A percentile compares a stretch with the other conserved stretches of the same genome.
Conservation (phyloP, 2,329 filamentous ascomycete genomes). For the Grosmannia clavigera region DNA sequence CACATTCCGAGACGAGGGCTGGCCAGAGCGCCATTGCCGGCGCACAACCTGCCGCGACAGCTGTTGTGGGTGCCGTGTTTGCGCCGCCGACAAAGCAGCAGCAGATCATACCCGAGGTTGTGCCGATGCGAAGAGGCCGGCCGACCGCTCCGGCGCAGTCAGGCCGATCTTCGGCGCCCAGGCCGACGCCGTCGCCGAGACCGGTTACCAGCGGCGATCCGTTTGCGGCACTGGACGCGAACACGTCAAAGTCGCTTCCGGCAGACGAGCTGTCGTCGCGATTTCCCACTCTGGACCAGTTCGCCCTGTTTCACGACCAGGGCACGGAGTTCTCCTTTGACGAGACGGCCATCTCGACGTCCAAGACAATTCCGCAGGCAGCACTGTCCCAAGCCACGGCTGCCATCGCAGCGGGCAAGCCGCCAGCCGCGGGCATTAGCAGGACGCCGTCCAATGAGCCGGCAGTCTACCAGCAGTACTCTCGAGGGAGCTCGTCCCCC, state of each 20-base stretch:
- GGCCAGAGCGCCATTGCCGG: slow-evolving; percentile 39
- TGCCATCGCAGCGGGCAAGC: background rate
- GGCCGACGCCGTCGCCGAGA: slow-evolving; percentile 52
- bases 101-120: slow-evolving; percentile 71
- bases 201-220: slow-evolving; percentile 65
- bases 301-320: slow-evolving; percentile 76
- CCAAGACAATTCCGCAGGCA: slow-evolving; percentile 12
- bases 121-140: slow-evolving; percentile 83
- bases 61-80: slow-evolving; percentile 69
- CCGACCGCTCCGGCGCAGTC: slow-evolving; percentile 33
- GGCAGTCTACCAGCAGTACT: slow-evolving; percentile 10
- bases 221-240: slow-evolving; percentile 72
- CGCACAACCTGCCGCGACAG: slow-evolving; percentile 34
- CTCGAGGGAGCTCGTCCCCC: background rate
- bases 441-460: slow-evolving; percentile 7
- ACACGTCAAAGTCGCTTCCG: slow-evolving; percentile 32
- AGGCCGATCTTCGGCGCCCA: slow-evolving; percentile 20
- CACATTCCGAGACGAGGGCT: slow-evolving; percentile 48
- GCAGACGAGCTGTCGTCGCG: slow-evolving; percentile 71
- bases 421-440: slow-evolving; percentile 3
- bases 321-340: slow-evolving; percentile 79
- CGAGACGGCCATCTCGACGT: slow-evolving; percentile 14
- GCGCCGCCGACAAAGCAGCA: slow-evolving; percentile 60
- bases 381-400: slow-evolving; percentile 7
- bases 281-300: slow-evolving; percentile 88